Base-by-base conservation (phyloP, 2,329 filamentous ascomycete species). In the Aspergillus brasiliensis region DNA sequence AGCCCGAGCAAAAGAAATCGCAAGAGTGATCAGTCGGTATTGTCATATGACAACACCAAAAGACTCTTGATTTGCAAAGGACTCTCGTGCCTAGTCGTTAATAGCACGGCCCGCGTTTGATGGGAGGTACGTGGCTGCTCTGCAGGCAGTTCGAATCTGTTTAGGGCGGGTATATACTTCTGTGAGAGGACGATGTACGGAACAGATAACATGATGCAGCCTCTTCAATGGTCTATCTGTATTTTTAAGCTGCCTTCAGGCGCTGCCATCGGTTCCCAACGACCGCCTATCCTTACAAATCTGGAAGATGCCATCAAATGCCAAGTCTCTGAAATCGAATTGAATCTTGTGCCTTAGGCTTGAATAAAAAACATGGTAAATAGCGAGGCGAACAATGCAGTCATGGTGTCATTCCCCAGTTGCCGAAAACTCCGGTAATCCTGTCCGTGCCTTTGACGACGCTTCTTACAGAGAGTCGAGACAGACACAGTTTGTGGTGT, bases 391-490 rank as follows among this genome's bases (percentile, higher is more conserved):
- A 62, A 62, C 55, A 62, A 61, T 61, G 57, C 57, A 63, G 53
- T 59, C 51, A 59, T 53, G 62, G 60, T 59, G 58, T 54, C 62
- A 70, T 68, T 66, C 66, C 68, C 67, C 66, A 64, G 66, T 65
- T 67, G 63, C 73, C 71, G 58, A 68, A 65, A 75, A 75, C 72
- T 74, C 73, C 73, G 62, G 63, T 63, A 63, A 64, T 67, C 67
- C 67, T 65, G 63, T 62, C 62, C 62, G 62, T 71, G 63, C 65
- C 49, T 60, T 51, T 66, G 58, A 59, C 57, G 5, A 58, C 38
- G 55, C 59, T 57, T 56, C 51, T 59, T 49, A 37, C 37, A 31
- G 21, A 48, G 40, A 56, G 51, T 17, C 23, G 38, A 51, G 48
- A 28, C 31, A 51, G 23, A 54, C 38, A 57, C 46, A 59, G 56